A percentile compares a stretch with the other conserved stretches of the same genome.
Evolutionary conservation across 352 stramenopile genomes (phyloP).

Genomic region (Globisporangium mamillatum): DNA sequence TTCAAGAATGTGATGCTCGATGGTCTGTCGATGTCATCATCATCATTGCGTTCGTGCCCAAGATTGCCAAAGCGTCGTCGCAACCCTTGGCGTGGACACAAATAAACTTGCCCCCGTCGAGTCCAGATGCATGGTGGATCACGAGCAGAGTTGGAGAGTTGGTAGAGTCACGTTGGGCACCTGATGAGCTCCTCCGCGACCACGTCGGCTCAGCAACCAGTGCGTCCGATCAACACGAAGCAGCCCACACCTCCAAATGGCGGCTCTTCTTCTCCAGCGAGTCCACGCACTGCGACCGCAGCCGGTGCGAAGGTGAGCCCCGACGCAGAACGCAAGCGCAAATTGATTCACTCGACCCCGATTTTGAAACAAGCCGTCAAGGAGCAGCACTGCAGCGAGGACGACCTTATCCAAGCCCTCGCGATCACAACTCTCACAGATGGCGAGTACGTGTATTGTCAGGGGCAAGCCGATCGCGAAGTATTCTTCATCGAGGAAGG

Average conservation of each 20-base stretch:
- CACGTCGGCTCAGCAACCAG: neutral
- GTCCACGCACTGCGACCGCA: constrained; percentile 8
- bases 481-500: constrained; percentile 74
- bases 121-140: neutral
- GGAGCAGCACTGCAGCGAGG: constrained; percentile 42
- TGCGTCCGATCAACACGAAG: constrained; percentile 2
- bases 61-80: neutral
- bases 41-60: neutral
- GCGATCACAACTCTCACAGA: constrained; percentile 34
- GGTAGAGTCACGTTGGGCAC: neutral
- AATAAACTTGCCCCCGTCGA: neutral
- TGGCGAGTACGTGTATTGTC: constrained; percentile 63
- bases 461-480: constrained; percentile 55
- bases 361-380: constrained; percentile 48
- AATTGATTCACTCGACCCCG: constrained; percentile 44
- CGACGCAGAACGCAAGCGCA: constrained; percentile 40
- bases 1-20: neutral
- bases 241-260: constrained; percentile 1
- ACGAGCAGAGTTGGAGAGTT: neutral
- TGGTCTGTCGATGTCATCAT: neutral
- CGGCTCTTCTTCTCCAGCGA: neutral
- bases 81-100: neutral
- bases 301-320: neutral
- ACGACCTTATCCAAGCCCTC: constrained; percentile 38
- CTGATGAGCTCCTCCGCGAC: constrained; percentile 2